Base-by-base conservation (phyloP, 1,139 yeast species). In the Pichia sp. region DNA sequence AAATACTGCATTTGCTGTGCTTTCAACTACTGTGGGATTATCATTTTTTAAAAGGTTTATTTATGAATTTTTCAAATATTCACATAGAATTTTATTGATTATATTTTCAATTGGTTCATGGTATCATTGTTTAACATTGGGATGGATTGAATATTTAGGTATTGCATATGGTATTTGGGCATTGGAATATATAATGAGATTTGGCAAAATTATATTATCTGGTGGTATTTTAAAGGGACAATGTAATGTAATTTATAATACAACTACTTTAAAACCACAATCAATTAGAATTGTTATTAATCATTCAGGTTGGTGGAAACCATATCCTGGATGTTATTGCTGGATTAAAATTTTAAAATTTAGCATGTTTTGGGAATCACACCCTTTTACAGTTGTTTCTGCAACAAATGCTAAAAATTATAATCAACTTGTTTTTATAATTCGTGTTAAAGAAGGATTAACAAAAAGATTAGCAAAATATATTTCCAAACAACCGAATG, bases 341-440 rank as follows among this genome's bases (percentile, higher is more conserved):
- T 66, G 64, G 57, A 40, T 66, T 6, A 56, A 58, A 39, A 56
- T 66, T 40, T 43, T 63, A 43, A 50, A 63, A 45, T 67, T 68
- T 32, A 56, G 67, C 8, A 61, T 68, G 55, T 74, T 72, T 60
- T 74, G 77, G 77, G 76, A 75, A 57, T 70, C 78, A 0, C 80
- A 75, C 53, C 80, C 80, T 1, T 74, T 75, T 53, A 73, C 80
- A 1, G 62, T 73, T 11, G 51, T 63, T 8, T 54, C 60, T 21
- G 53, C 63, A 5, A 54, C 60, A 7, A 44, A 51, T 19, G 61
- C 57, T 8, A 53, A 56, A 35, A 62, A 63, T 36, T 59, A 59
- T 32, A 60, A 61, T 40, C 65, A 61, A 42, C 41, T 64, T 43
- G 60, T 62, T 1, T 55, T 66, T 37, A 53, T 60, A 21, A 58